These are phyloP conservation scores for Ceratocystis destructans DNA, from an alignment of 2,329 filamentous ascomycete species.

Conservation along the genomic window DNA sequence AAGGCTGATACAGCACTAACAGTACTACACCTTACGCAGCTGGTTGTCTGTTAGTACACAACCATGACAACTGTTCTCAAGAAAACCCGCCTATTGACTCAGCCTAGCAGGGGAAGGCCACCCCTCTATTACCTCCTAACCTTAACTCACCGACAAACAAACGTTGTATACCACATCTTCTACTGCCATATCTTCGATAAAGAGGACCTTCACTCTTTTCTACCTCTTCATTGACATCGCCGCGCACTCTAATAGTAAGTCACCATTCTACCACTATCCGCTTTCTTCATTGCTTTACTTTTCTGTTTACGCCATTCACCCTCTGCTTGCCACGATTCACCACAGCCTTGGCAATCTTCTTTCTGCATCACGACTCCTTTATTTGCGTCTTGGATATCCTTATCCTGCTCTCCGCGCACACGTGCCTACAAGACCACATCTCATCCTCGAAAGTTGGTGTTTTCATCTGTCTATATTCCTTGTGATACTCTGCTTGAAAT, in stretches of 20 bases:
- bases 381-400: background rate
- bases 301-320: background rate
- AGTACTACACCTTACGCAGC: background rate
- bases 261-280: background rate
- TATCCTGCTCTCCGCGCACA: constrained; percentile 3
- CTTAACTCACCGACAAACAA: constrained; percentile 19
- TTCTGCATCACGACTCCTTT: background rate
- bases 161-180: constrained; percentile 18
- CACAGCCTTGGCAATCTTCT: background rate
- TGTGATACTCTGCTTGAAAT: background rate
- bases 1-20: constrained; percentile 12
- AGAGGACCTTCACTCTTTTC: constrained; percentile 18
- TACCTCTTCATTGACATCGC: constrained; percentile 12
- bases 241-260: constrained; percentile 17
- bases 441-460: constrained; percentile 8
- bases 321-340: constrained; percentile 3
- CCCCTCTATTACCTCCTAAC: constrained; percentile 8
- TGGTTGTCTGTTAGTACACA: constrained; percentile 10
- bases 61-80: constrained; percentile 12
- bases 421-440: background rate
- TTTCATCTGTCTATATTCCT: constrained; percentile 4
- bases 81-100: background rate
- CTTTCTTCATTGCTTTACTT: background rate
- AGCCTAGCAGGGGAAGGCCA: background rate
- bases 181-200: constrained; percentile 17